Base-by-base conservation (phyloP, 257 asterid species). In the Jaltomata sinuosa region DNA sequence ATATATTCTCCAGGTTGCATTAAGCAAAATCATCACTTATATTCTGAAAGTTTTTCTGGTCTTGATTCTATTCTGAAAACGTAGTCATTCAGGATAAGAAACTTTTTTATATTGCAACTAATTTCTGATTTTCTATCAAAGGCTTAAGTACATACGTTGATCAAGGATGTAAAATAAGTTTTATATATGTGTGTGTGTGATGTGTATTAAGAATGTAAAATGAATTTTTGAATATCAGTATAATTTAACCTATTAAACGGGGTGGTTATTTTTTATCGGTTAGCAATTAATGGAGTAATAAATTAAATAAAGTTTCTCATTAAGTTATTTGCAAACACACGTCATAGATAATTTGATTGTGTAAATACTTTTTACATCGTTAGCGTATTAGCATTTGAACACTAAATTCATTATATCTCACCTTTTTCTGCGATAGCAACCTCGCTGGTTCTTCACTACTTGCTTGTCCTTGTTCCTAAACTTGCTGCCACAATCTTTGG, bases 401-500 rank as follows among this genome's bases (percentile, higher is more conserved):
- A 6, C 31, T 57, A 57, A 57, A 57, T 57, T 57, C 65, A 9
- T 21, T n/a, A 57, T 21, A 55, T 57, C 65, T 57, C 65, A 57
- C 65, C 65, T 22, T 57, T 22, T 22, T 57, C 31, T 57, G 31
- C 31, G 6, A n/a, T 57, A 9, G 31, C 15, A 57, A 57, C 16
- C 65, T 57, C 65, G 65, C 11, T 5, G 19, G 18, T 62, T 27
- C 71, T 62, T 27, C 71, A 62, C 98, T 94, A 84, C 11, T 83
- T 68, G 84, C 89, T 84, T 91, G 82, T 80, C 87, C 77, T 80
- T 79, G 22, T 50, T 7, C 53, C 49, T 84, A 15, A 29, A 19
- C 31, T 77, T 36, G 36, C 80, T n/a, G 34, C 84, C 85, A 62
- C 62, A 79, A 34, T 79, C 90, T 34, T 34, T 89, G 84, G 83